Base-by-base conservation (phyloP, 2,329 filamentous ascomycete species). In the Scedosporium apiospermum region DNA sequence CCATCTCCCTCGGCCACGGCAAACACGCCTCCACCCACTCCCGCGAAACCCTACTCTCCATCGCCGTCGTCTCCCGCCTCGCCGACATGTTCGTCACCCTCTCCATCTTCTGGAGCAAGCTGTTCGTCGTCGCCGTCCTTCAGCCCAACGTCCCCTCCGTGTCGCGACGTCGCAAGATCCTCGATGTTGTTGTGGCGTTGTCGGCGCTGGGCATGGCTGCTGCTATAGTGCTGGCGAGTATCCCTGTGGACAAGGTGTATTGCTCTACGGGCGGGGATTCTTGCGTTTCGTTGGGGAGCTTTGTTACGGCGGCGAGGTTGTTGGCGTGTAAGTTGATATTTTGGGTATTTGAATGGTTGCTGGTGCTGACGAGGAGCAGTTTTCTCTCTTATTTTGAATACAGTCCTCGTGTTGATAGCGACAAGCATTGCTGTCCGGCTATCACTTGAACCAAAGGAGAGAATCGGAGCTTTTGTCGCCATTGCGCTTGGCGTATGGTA, bases 61-160 rank as follows among this genome's bases (percentile, higher is more conserved):
- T 60, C 23, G 42, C 38, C n/a, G 26, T 27, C 21, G n/a, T 51
- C 44, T 49, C 58, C 27, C 60, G 60, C 49, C 60, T 57, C 18
- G 60, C 60, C 60, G 30, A 44, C 60, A 57, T 41, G n/a, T 51
- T 61, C 49, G 60, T 51, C 46, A 55, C 49, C 21, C 49, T 61
- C 46, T 61, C 60, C 49, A 61, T 51, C 49, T 34, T 61, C 30
- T 53, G 44, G n/a, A 55, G 44, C 16, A 61, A 61, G 34, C 46
- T 61, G 30, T 61, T 53, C 49, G 44, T 44, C 60, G 30, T 34
- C 30, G 34, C 60, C 3, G 46, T 49, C 5, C 60, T 61, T 30
- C 30, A 42, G 27, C 60, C 49, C n/a, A 23, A 61, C 21, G 21
- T n/a, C 30, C 44, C 30, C 5, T 16, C 53, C 30, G 42, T 18